Base-by-base conservation (phyloP, 2,329 filamentous ascomycete species). In the Fusarium sp. region DNA sequence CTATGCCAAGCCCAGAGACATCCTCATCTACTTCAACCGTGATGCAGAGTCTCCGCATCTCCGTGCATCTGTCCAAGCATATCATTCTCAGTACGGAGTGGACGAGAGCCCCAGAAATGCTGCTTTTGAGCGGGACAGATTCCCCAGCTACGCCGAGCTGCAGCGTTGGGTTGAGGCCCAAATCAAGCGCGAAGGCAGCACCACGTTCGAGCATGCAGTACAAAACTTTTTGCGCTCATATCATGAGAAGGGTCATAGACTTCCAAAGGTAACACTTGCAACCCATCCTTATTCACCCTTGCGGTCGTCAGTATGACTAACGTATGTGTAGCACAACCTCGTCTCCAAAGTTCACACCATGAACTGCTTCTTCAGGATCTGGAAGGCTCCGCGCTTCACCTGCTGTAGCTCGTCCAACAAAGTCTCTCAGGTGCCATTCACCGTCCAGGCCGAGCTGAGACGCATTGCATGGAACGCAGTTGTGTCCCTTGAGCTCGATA, bases 301-400 rank as follows among this genome's bases (percentile, higher is more conserved):
- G 37, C 43, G 45, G 30, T 45, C 46, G 30, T 25, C 34, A 40
- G 30, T 45, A 23, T 34, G 63, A 59, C 68, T 77, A 66, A 78
- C 65, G 25, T 48, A 11, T 30, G 23, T n/a, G 45, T 71, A 84
- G 82, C 77, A 81, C 65, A 75, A 79, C 28, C 78, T 85, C 28
- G 79, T 84, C 18, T 76, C 73, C 47, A 81, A 82, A 63, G 82
- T 85, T 40, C 81, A 84, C 63, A 78, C 78, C 53, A 80, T 86
- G 78, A 82, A 82, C 66, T 85, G 82, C 75, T 82, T 85, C 78
- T 86, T 85, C 74, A 81, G 78, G 63, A 84, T 86, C 66, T 86
- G 81, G 83, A 81, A 80, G 59, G 80, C 81, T 20, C 75, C 78
- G 9, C 77, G 76, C 2, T 84, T 86, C 63, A 80, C 77, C 69